Base-by-base conservation (phyloP, 345 rosid species). In the Citrus unshiu region DNA sequence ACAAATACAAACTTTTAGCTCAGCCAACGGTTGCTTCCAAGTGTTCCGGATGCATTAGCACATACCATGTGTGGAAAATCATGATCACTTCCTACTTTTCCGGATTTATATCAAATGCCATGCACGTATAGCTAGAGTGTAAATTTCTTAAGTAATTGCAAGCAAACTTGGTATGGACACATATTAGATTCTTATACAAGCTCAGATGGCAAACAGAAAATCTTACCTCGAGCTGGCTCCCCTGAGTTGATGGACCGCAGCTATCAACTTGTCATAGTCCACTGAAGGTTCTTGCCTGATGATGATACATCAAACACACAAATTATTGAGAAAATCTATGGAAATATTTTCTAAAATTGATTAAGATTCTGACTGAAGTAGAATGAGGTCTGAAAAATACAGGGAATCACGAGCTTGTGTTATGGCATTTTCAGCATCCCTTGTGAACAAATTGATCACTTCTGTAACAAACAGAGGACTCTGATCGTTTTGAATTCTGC, bases 361-460 rank as follows among this genome's bases (percentile, higher is more conserved):
- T 32, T 43, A 2, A 22, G 19, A 0, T 13, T n/a, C 34, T 12
- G 72, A 5, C 34, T 12, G 72, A 5, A 70, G 37, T 49, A 30
- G 30, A 49, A 9, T 68, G 5, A 34, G n/a, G 21, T 22, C n/a
- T 49, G 12, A 57, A 56, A 64, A 68, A 4, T 81, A 86, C 84
- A 81, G 12, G 57, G 24, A n/a, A n/a, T 35, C 24, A 62, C 43
- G 61, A 32, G 80, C 0, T 54, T 78, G 69, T 58, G 57, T 46
- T 29, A 83, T 70, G 56, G 43, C n/a, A 9, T 4, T n/a, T 22
- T 84, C 82, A 35, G 80, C 79, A 43, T 84, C 81, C 5, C 37
- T 37, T 32, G 22, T 27, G 80, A 77, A 83, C 57, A 37, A 32
- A 68, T 6, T n/a, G 58, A 81, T 68, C 70, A 81, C 58, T 37